A percentile compares a stretch with the other conserved stretches of the same genome.
Evolutionary conservation across 495 filamentous ascomycete species (phyloP).

Genomic region (Penicillium lividum): DNA sequence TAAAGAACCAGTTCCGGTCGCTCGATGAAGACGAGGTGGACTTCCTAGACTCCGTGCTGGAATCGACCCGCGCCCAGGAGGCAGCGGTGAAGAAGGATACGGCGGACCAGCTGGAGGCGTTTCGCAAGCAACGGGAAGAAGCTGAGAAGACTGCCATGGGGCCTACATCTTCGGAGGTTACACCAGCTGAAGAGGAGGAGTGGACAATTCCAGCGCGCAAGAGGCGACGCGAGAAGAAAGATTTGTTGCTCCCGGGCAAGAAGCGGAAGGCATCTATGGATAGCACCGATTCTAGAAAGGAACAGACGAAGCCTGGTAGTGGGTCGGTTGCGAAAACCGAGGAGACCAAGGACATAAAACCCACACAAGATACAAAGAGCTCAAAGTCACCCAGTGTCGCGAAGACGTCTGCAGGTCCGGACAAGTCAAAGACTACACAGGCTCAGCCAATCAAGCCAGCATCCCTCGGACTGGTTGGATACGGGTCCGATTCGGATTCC

Average conservation of each 20-base stretch:
- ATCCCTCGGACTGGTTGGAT: slow-evolving; percentile 31
- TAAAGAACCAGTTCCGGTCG: slow-evolving; percentile 92
- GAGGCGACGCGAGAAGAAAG: slow-evolving; percentile 59
- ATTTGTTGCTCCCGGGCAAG: slow-evolving; percentile 58
- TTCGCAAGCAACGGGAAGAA: slow-evolving; percentile 68
- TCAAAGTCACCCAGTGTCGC: slow-evolving; percentile 1
- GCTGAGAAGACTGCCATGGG: slow-evolving; percentile 55
- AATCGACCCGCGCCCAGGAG: slow-evolving; percentile 69
- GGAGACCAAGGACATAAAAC: neutral
- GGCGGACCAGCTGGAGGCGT: slow-evolving; percentile 67
- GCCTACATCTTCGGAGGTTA: slow-evolving; percentile 36
- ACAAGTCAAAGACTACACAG: slow-evolving; percentile 1
- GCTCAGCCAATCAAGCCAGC: slow-evolving; percentile 18
- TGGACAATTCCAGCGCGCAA: slow-evolving; percentile 60
- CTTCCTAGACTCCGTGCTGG: slow-evolving; percentile 78
- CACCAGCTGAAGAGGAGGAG: slow-evolving; percentile 46
- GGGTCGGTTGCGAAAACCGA: neutral
- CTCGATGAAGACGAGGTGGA: slow-evolving; percentile 94
- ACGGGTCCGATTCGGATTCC: slow-evolving; percentile 47
- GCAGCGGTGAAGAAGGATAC: slow-evolving; percentile 73
- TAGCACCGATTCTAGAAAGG: slow-evolving; percentile 15
- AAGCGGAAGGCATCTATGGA: slow-evolving; percentile 49
- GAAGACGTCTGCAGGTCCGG: slow-evolving; percentile 5
- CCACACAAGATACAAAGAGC: neutral
- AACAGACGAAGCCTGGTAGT: slow-evolving; percentile 4